Percentiles rank a stretch among this genome's conserved stretches.
Evolutionary conservation across 2,329 filamentous ascomycete genomes (phyloP).

Genomic region (Nemania abortiva): DNA sequence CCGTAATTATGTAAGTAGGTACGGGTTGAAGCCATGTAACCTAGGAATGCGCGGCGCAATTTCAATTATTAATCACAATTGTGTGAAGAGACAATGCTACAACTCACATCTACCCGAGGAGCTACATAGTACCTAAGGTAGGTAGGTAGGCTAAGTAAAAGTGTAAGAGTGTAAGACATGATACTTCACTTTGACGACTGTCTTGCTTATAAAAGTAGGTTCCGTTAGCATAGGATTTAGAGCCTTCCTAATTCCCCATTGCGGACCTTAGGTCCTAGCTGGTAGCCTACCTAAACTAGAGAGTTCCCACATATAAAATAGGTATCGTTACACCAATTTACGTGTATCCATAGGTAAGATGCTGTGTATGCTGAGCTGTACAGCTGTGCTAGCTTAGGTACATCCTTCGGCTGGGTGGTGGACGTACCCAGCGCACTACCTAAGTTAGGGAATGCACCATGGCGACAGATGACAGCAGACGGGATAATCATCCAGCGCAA

Average conservation of each 20-base stretch:
- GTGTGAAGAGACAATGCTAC: background rate
- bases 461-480: slow-evolving; percentile 15
- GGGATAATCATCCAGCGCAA: slow-evolving; percentile 9
- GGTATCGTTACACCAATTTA: slow-evolving; percentile 3
- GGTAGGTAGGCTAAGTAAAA: background rate
- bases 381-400: background rate
- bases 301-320: background rate
- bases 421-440: background rate
- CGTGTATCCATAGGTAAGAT: background rate
- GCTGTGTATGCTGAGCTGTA: background rate
- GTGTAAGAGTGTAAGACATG: background rate
- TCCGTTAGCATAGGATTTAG: slow-evolving; percentile 3
- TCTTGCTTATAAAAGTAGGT: background rate
- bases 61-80: slow-evolving; percentile 3
- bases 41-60: background rate
- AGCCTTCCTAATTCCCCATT: slow-evolving; percentile 7
- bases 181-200: background rate
- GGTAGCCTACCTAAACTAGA: background rate
- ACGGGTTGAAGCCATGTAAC: background rate
- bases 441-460: slow-evolving; percentile 1
- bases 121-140: too few relatives aligned
- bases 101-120: background rate
- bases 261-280: background rate
- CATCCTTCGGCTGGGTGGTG: background rate
- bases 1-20: background rate